Evolutionary conservation across 202 grass and related monocot genomes (phyloP).

Genomic region (Elaeis oleifera): DNA sequence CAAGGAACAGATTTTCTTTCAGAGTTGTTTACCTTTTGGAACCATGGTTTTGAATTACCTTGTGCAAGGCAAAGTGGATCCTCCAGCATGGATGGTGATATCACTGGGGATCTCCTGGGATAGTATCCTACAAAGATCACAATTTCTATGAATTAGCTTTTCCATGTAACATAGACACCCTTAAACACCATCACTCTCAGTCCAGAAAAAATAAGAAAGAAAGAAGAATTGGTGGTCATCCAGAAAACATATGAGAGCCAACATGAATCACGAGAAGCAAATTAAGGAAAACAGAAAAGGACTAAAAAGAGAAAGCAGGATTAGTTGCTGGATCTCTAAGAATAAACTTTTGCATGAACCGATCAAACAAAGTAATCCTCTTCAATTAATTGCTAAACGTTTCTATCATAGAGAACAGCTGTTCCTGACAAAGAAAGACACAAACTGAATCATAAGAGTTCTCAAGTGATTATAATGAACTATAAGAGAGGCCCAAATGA

Average conservation of each 20-base stretch:
- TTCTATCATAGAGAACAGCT: neutral
- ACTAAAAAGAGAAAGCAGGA: too few relatives aligned
- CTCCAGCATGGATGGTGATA: slow-evolving; percentile 59
- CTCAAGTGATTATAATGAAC: neutral
- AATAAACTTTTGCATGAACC: too few relatives aligned
- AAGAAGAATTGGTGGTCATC: too few relatives aligned
- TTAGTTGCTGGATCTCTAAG: too few relatives aligned
- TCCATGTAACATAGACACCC: neutral
- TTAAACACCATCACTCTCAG: too few relatives aligned
- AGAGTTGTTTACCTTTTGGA: neutral
- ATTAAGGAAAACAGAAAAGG: too few relatives aligned
- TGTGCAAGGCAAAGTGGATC: slow-evolving; percentile 49
- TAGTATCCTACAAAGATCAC: slow-evolving; percentile 43
- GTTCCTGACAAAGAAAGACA: neutral
- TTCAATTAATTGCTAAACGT: too few relatives aligned
- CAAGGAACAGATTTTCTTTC: neutral
- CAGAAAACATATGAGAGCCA: too few relatives aligned
- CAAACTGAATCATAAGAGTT: neutral
- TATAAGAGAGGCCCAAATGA: neutral
- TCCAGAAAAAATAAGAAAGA: too few relatives aligned
- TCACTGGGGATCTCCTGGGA: slow-evolving; percentile 77
- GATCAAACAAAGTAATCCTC: too few relatives aligned
- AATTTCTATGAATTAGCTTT: neutral
- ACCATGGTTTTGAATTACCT: slow-evolving; percentile 31
- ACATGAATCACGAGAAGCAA: too few relatives aligned